phyloP scores from a whole-genome alignment of 768 basidiomycete genomes.

The Albatrellus ellisii region DNA sequence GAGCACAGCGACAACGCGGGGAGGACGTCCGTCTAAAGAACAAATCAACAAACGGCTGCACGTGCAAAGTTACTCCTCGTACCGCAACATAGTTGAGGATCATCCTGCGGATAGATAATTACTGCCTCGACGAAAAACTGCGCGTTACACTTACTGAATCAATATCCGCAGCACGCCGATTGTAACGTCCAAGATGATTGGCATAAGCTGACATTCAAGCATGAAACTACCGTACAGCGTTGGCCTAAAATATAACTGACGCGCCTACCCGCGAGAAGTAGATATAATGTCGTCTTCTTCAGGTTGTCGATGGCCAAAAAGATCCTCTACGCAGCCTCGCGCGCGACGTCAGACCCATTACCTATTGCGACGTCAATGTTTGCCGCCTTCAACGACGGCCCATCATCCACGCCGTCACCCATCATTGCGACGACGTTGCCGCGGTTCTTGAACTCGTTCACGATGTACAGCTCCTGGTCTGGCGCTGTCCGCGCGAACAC shows the following conservation, averaged over 20 bases:
- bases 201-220: conserved; percentile 40
- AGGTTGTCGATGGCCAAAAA: conserved; percentile 57
- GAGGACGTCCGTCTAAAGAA: conserved; percentile 35
- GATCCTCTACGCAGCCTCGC: conserved; percentile 49
- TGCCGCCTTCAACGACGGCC: conserved; percentile 42
- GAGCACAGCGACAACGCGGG: conserved; percentile 40
- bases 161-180: conserved; percentile 30
- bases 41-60: too few relatives aligned
- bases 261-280: conserved; percentile 36
- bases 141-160: conserved; percentile 21
- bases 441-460: conserved; percentile 39
- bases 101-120: conserved; percentile 21
- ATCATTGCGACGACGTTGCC: conserved; percentile 26
- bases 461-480: conserved; percentile 53
- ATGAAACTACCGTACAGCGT: neutral
- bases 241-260: conserved; percentile 7
- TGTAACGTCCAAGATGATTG: conserved; percentile 37
- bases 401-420: conserved; percentile 55
- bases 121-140: conserved; percentile 24
- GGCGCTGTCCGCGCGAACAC: conserved; percentile 54
- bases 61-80: too few relatives aligned
- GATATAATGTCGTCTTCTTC: conserved; percentile 39
- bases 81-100: conserved; percentile 37
- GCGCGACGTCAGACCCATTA: conserved; percentile 35
- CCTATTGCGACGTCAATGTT: conserved; percentile 54